Evolutionary conservation across 192 early-diverging fungal genomes (phyloP), one percentile per base, ranked within the genome.

Genomic region (Backusella luteola): DNA sequence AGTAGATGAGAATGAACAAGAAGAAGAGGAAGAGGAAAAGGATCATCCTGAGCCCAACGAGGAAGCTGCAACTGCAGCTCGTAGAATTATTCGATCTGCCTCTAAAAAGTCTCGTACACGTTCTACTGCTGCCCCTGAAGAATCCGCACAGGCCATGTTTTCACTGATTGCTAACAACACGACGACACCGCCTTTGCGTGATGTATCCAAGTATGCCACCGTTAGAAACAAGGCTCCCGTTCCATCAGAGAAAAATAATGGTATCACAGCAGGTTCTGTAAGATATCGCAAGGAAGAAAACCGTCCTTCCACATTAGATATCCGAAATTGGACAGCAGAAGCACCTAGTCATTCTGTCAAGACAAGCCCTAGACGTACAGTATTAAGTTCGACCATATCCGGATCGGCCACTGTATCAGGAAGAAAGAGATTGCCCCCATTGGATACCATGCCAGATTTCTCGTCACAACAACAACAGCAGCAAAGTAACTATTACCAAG

Each of bases 21-120:
- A 71, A 34, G n/a, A 71, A 34, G 70, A 72, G 4, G 70, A 56
- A n/a, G 73, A 32, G 15, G 70, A 71, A 32, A 35, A 23, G 14
- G 23, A 12, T 66, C 23, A 38, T 23, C 23, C 34, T 8, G 23
- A 74, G 39, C n/a, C 29, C 23, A 66, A 52, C 23, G 68, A 69
- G 36, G 68, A 69, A 39, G 73, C 73, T 41, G 73, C 53, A 26
- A 34, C 35, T 66, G 74, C 74, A 46, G 74, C 74, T 44, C 74
- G 74, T n/a, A 38, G 74, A n/a, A 35, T 75, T 26, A 75, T 75
- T 67, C 74, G 74, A 38, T 67, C 74, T 67, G 74, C 74, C 34
- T 75, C 74, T 34, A 66, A 42, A n/a, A 75, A 75, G n/a, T 66
- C 66, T 42, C 56, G 63, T 21, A 75, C 74, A 67, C 74, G 74